phyloP scores from a whole-genome alignment of 129 eudicot species.

The Centrapalus pauciflorus region DNA sequence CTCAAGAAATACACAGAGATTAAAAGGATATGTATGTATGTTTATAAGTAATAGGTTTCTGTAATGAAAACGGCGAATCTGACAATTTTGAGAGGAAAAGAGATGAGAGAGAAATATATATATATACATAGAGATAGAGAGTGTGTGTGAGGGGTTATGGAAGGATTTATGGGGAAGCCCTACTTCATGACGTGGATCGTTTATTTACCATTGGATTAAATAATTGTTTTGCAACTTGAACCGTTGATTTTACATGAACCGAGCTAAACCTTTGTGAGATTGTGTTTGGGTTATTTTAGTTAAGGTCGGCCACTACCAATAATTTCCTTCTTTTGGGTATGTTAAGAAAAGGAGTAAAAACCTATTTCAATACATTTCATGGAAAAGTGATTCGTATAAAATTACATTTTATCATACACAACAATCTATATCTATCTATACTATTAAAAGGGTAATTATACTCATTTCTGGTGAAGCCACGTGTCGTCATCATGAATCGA shows the following conservation, averaged over 20 bases:
- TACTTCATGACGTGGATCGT: conserved; percentile 36
- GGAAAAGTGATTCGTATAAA: no score
- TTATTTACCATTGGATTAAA: conserved; percentile 43
- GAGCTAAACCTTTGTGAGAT: conserved; percentile 8
- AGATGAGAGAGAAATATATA: conserved; percentile 20
- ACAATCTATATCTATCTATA: no score
- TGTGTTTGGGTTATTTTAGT: conserved; percentile 18
- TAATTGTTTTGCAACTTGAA: conserved; percentile 7
- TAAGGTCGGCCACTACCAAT: conserved; percentile 45
- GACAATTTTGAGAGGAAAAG: conserved; percentile 30
- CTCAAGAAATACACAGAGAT: not conserved
- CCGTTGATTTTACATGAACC: conserved; percentile 34
- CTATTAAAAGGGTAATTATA: no score
- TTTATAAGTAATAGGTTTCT: conserved; percentile 14
- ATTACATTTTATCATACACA: no score
- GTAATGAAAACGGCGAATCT: conserved; percentile 39
- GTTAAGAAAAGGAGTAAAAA: not conserved
- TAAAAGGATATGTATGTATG: not conserved
- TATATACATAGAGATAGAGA: no score
- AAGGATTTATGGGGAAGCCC: conserved; percentile 63
- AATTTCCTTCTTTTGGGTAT: conserved; percentile 8
- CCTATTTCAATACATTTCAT: not conserved
- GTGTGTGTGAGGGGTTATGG: conserved; percentile 25
- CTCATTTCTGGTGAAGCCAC: no score
- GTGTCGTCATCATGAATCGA: no score